Evolutionary conservation across 2,329 filamentous ascomycete species (phyloP).

Genomic region (Tolypocladium endophyticum): DNA sequence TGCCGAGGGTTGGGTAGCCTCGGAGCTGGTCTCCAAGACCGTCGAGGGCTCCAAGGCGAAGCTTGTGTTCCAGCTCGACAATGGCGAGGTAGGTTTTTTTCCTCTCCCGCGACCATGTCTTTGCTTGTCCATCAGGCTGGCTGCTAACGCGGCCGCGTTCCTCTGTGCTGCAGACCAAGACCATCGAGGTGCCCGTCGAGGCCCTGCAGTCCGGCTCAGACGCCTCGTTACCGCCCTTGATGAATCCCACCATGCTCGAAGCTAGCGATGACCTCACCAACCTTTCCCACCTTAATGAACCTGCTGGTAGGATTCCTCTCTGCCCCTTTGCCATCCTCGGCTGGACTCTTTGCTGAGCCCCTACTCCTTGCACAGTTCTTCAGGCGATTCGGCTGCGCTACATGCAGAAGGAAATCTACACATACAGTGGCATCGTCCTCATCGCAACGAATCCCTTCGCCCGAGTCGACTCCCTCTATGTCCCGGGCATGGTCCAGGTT

Average conservation of each 20-base stretch:
- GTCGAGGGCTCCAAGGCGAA: slow-evolving; percentile 77
- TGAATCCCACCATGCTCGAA: slow-evolving; percentile 98
- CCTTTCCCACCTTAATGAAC: slow-evolving; percentile 94
- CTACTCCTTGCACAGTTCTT: slow-evolving; percentile 50
- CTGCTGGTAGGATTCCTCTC: slow-evolving; percentile 58
- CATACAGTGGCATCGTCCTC: slow-evolving; percentile 95
- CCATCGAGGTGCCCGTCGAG: slow-evolving; percentile 64
- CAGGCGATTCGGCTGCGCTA: slow-evolving; percentile 97
- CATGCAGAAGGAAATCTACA: slow-evolving; percentile 98
- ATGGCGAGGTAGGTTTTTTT: slow-evolving; percentile 65
- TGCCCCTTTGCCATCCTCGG: background rate
- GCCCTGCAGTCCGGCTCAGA: slow-evolving; percentile 70
- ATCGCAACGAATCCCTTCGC: slow-evolving; percentile 99
- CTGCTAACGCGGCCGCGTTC: slow-evolving; percentile 4
- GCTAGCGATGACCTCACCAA: slow-evolving; percentile 97
- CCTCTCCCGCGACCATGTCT: background rate
- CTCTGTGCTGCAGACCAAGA: slow-evolving; percentile 52
- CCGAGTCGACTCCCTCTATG: slow-evolving; percentile 93
- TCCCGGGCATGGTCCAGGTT: slow-evolving; percentile 98
- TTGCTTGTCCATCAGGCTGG: background rate
- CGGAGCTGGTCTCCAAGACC: slow-evolving; percentile 80
- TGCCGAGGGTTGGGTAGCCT: slow-evolving; percentile 94
- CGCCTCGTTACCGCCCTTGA: slow-evolving; percentile 74
- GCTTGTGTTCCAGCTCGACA: slow-evolving; percentile 80
- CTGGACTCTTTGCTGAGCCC: slow-evolving; percentile 9